Evolutionary conservation across 176 grass and related monocot genomes (phyloP).

Genomic region (Elaeis guineensis): DNA sequence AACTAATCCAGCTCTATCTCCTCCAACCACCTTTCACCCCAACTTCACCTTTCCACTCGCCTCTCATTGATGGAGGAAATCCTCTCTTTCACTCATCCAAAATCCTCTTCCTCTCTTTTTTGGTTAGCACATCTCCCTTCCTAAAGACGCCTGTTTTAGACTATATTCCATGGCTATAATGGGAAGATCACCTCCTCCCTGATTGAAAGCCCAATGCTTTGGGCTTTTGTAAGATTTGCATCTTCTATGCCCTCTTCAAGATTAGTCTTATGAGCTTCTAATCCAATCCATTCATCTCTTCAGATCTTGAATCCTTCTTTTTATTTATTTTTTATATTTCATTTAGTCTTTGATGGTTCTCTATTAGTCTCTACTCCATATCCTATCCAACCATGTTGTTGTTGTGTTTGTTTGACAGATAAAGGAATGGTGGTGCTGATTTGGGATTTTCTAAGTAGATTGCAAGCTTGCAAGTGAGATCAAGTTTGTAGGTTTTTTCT

Average conservation of each 20-base stretch:
- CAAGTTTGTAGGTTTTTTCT: constrained; percentile 25
- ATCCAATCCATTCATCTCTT: constrained; percentile 57
- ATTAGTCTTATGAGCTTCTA: constrained; percentile 62
- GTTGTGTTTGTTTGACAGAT: background rate
- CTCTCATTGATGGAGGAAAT: background rate
- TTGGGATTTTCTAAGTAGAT: constrained; percentile 71
- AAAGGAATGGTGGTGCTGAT: constrained; percentile 41
- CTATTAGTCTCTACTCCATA: background rate
- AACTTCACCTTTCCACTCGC: background rate
- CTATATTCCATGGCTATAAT: constrained; percentile 4
- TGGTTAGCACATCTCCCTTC: constrained; percentile 11
- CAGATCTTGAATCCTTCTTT: background rate
- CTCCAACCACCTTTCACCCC: constrained; percentile 15
- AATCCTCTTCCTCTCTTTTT: constrained; percentile 40
- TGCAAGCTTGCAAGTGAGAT: constrained; percentile 39
- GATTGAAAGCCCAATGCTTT: constrained; percentile 65
- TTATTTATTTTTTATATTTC: background rate
- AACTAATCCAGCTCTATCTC: background rate
- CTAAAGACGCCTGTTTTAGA: constrained; percentile 18
- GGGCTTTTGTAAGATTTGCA: constrained; percentile 56
- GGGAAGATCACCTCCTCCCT: constrained; percentile 55
- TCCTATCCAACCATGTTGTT: background rate
- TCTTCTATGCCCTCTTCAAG: constrained; percentile 86
- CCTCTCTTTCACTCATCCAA: background rate
- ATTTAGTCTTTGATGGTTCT: too few relatives aligned